Evolutionary conservation across 2,329 filamentous ascomycete species (phyloP).

Genomic region (Arthrobotrys sinensis): DNA sequence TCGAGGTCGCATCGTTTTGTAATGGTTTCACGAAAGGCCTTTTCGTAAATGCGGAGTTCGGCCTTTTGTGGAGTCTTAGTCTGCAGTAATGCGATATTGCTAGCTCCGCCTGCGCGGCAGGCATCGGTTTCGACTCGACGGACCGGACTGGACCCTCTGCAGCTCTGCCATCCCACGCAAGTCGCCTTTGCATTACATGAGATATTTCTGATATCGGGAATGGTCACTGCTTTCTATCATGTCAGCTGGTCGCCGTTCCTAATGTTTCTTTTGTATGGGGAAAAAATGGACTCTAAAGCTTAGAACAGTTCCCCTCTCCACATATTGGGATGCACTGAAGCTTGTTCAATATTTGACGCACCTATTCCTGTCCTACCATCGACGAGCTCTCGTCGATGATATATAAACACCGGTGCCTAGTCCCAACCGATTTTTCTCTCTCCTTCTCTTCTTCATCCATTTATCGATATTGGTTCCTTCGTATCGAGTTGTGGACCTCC

Average conservation of each 20-base stretch:
- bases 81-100: conserved; percentile 8
- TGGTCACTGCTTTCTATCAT: conserved; percentile 35
- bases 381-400: conserved; percentile 6
- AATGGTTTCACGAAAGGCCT: conserved; percentile 47
- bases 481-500: conserved; percentile 6
- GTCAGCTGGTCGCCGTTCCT: conserved; percentile 55
- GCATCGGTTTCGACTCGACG: conserved; percentile 37
- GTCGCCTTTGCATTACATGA: conserved; percentile 37
- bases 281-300: conserved; percentile 31
- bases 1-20: conserved; percentile 49
- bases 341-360: conserved; percentile 41
- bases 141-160: background rate
- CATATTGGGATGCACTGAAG: conserved; percentile 24
- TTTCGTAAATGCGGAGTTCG: conserved; percentile 48
- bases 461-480: background rate
- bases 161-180: conserved; percentile 47
- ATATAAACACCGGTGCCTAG: conserved; percentile 34
- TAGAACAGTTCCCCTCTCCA: conserved; percentile 20
- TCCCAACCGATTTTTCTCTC: conserved; percentile 22
- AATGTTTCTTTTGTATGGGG: conserved; percentile 14
- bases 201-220: conserved; percentile 43
- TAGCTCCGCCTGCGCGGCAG: conserved; percentile 36
- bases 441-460: conserved; percentile 10
- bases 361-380: conserved; percentile 33
- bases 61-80: conserved; percentile 4